Conservation (phyloP, 1,284 basidiomycete species). For the Trichosporon sp. region DNA sequence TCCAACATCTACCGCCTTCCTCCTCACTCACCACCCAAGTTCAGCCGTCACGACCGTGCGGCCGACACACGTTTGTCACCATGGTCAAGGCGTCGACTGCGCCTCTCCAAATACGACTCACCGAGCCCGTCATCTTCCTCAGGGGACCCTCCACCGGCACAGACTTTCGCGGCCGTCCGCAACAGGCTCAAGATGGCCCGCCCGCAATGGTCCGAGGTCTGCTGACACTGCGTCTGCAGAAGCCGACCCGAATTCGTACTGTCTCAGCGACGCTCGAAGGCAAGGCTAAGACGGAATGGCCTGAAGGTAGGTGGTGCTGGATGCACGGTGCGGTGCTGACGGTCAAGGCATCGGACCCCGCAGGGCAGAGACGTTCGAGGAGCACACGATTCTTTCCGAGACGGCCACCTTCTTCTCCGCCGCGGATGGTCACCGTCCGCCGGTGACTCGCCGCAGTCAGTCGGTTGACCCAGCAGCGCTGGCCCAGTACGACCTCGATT, state of each 20-base stretch:
- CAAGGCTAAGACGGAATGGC: slow-evolving; percentile 63
- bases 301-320: slow-evolving; percentile 66
- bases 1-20: background rate
- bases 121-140: slow-evolving; percentile 77
- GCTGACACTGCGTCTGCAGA: slow-evolving; percentile 69
- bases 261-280: slow-evolving; percentile 77
- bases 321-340: background rate
- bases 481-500: slow-evolving; percentile 40
- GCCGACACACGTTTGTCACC: slow-evolving; percentile 54
- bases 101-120: slow-evolving; percentile 61
- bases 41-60: background rate
- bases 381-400: slow-evolving; percentile 68
- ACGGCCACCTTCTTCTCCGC: slow-evolving; percentile 70
- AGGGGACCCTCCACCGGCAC: slow-evolving; percentile 50
- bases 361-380: slow-evolving; percentile 72
- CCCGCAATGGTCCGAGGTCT: slow-evolving; percentile 83
- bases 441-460: slow-evolving; percentile 54
- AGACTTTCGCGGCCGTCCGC: slow-evolving; percentile 51
- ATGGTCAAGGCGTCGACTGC: slow-evolving; percentile 76
- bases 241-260: slow-evolving; percentile 78
- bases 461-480: slow-evolving; percentile 70
- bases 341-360: slow-evolving; percentile 66
- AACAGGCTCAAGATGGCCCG: slow-evolving; percentile 53
- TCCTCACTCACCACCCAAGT: background rate
- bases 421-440: slow-evolving; percentile 10